Evolutionary conservation across 2,329 filamentous ascomycete species (phyloP), one percentile per base, ranked within the genome.

Genomic region (Fusarium multiceps): DNA sequence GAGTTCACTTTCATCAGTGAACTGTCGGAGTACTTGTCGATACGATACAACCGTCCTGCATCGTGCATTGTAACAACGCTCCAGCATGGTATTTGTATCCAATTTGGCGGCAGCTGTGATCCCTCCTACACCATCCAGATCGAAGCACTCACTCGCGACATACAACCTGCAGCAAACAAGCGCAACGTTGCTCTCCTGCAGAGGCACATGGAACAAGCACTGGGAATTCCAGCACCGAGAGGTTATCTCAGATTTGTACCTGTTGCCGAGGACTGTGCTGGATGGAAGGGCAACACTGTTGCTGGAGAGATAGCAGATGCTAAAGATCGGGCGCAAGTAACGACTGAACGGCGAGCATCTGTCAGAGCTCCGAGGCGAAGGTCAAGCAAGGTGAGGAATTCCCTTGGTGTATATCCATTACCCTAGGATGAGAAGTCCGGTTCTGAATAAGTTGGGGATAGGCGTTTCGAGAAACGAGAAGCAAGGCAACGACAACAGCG

Each of bases 121-220:
- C 91, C 93, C 6, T 92, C 93, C 21, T 98, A 97, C 76, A 86
- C 90, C 63, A 83, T 97, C 75, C 91, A 88, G 34, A 87, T 97
- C 63, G 90, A 87, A 37, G 90, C 93, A 1, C 83, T 96, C 12
- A 85, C 91, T 2, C 84, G 84, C 13, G 86, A 93, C 69, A 82
- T 96, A 3, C 89, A 90, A 65, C 88, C 92, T 0, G 87, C 89
- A 6, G 93, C 89, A 55, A 97, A 97, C 81, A 92, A 92, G 77
- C 89, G 93, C 67, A 96, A 95, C 78, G 89, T 93, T 2, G 85
- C 86, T n/a, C 81, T 97, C 20, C 87, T 97, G 6, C 92, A 96
- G 76, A 85, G 84, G n/a, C 90, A 92, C 77, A 86, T 97, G 78
- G 85, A 89, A 16, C 90, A 93, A 25, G 84, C 89, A 1, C 83